These are phyloP conservation scores for Pseudogymnoascus sp. DNA, from an alignment of 2,329 filamentous ascomycete genomes.

Conservation along the genomic window DNA sequence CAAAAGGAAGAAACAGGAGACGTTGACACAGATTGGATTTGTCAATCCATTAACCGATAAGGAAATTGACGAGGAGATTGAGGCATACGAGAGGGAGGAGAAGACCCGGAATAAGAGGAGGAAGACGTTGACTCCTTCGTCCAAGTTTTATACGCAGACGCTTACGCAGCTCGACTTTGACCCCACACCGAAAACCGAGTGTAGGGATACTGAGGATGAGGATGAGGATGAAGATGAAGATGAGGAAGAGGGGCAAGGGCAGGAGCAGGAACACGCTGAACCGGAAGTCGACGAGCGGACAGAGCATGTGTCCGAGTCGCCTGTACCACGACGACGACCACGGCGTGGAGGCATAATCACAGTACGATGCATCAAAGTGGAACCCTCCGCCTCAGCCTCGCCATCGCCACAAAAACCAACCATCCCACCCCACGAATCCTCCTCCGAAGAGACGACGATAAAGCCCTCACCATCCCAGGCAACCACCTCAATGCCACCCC, in stretches of 20 bases:
- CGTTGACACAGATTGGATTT: constrained; percentile 9
- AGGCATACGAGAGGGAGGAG: constrained; percentile 8
- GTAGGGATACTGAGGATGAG: constrained; percentile 4
- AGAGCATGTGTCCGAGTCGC: not conserved
- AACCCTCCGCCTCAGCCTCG: not conserved
- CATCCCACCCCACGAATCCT: not conserved
- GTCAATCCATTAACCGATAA: not conserved
- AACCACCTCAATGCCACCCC: not conserved
- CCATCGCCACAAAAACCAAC: not conserved
- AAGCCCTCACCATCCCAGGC: not conserved
- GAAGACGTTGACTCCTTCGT: not conserved
- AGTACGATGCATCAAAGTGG: constrained; percentile 3
- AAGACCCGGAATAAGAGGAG: not conserved
- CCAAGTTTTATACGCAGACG: constrained; percentile 49
- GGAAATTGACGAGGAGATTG: constrained; percentile 2
- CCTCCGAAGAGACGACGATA: not conserved
- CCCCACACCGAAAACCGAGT: not conserved
- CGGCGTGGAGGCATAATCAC: not conserved
- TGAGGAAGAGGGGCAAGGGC: not conserved
- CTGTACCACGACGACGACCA: not conserved
- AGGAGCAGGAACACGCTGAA: not conserved
- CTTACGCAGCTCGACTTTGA: constrained; percentile 51
- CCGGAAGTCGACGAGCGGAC: not conserved
- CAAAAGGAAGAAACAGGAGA: constrained; percentile 1
- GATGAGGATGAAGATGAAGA: not conserved